These are phyloP conservation scores for Penicillium sp. DNA, from an alignment of 2,329 filamentous ascomycete genomes.

Conservation along the genomic window DNA sequence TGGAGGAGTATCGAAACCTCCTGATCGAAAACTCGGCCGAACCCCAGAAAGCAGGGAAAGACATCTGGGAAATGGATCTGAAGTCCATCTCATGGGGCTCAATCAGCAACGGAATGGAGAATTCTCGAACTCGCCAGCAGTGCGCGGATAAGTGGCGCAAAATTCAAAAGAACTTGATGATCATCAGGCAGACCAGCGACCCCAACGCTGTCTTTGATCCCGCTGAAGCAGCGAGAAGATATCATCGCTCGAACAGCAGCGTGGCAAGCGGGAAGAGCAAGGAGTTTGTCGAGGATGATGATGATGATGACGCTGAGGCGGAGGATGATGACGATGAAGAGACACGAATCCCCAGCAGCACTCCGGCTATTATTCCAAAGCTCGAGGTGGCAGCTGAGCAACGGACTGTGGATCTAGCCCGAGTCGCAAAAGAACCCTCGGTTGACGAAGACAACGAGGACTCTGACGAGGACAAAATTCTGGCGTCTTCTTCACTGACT, in stretches of 20 bases:
- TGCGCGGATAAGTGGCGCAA: slow-evolving; percentile 45
- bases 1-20: slow-evolving; percentile 28
- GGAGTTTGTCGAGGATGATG: slow-evolving; percentile 19
- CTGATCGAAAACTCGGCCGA: slow-evolving; percentile 15
- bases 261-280: slow-evolving; percentile 15
- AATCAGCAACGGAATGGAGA: slow-evolving; percentile 32
- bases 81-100: slow-evolving; percentile 33
- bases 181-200: slow-evolving; percentile 22
- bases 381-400: not conserved
- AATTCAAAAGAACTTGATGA: slow-evolving; percentile 24
- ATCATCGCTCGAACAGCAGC: slow-evolving; percentile 10
- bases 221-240: slow-evolving; percentile 5
- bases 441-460: not conserved
- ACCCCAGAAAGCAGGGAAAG: slow-evolving; percentile 28
- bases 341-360: not conserved
- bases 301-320: slow-evolving; percentile 15
- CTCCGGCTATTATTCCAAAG: not conserved
- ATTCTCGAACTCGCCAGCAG: slow-evolving; percentile 41
- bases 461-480: not conserved
- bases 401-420: not conserved
- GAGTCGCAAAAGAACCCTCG: not conserved
- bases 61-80: slow-evolving; percentile 42
- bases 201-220: slow-evolving; percentile 30
- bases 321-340: slow-evolving; percentile 8
- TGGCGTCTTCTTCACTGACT: not conserved